Evolutionary conservation across 148 eudicot genomes (phyloP).

Genomic region (Amaranthus hypochondriacus): DNA sequence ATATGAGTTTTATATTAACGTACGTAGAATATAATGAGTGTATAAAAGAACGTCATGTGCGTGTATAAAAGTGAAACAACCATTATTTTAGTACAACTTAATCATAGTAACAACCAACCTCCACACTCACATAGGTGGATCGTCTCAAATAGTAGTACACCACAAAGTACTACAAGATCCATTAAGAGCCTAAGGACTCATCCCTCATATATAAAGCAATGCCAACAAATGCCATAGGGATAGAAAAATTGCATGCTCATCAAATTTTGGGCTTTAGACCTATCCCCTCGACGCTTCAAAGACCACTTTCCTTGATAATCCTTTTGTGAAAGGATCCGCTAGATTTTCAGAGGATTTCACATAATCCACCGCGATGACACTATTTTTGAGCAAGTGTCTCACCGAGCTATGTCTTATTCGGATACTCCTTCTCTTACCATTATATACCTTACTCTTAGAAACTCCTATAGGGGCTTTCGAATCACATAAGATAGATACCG

Average conservation of each 20-base stretch:
- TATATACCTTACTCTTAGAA: background rate
- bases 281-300: background rate
- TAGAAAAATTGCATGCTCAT: background rate
- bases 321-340: slow-evolving; percentile 3
- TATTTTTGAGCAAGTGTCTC: background rate
- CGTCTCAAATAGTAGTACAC: no score
- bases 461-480: background rate
- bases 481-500: slow-evolving; percentile 9
- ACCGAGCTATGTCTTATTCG: background rate
- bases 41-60: no score
- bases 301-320: background rate
- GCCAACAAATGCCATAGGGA: background rate
- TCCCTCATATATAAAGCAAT: no score
- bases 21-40: no score
- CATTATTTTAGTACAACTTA: no score
- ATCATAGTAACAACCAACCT: no score
- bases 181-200: no score
- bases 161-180: no score
- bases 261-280: background rate
- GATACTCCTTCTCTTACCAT: slow-evolving; percentile 6
- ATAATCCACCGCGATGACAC: background rate
- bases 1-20: no score
- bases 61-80: no score
- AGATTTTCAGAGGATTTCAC: slow-evolving; percentile 1
- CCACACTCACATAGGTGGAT: no score